Evolutionary conservation across 176 grass and related monocot genomes (phyloP).

Genomic region (Hyparrhenia diplandra): DNA sequence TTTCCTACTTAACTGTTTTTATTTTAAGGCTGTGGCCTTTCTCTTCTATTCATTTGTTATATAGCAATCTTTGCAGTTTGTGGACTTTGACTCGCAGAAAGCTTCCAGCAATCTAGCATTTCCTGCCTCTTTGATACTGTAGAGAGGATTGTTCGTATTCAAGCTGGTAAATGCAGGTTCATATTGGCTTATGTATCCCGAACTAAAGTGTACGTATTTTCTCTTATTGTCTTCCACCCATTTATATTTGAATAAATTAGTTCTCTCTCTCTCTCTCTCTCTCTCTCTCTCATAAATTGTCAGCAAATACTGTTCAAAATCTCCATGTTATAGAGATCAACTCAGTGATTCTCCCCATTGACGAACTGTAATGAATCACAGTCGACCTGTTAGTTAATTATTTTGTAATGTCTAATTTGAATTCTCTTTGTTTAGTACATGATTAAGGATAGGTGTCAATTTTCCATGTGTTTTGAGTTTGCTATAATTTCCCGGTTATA

Average conservation of each 20-base stretch:
- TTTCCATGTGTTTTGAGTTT: background rate
- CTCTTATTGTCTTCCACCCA: constrained; percentile 13
- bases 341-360: background rate
- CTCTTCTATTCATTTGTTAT: constrained; percentile 12
- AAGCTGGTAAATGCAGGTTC: constrained; percentile 65
- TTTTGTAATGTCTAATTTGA: background rate
- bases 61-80: constrained; percentile 11
- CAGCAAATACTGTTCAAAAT: background rate
- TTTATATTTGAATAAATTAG: background rate
- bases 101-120: constrained; percentile 96
- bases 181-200: constrained; percentile 90
- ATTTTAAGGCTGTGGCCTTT: background rate
- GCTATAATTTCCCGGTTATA: background rate
- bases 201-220: constrained; percentile 78
- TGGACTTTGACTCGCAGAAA: constrained; percentile 69
- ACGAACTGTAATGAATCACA: background rate
- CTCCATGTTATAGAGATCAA: background rate
- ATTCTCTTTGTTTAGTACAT: background rate
- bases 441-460: background rate
- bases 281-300: no score
- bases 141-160: constrained; percentile 58
- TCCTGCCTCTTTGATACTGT: constrained; percentile 82
- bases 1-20: background rate
- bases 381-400: background rate
- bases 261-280: background rate